Base-by-base conservation (phyloP, 805 yeast species). In the Wickerhamomyces alni region DNA sequence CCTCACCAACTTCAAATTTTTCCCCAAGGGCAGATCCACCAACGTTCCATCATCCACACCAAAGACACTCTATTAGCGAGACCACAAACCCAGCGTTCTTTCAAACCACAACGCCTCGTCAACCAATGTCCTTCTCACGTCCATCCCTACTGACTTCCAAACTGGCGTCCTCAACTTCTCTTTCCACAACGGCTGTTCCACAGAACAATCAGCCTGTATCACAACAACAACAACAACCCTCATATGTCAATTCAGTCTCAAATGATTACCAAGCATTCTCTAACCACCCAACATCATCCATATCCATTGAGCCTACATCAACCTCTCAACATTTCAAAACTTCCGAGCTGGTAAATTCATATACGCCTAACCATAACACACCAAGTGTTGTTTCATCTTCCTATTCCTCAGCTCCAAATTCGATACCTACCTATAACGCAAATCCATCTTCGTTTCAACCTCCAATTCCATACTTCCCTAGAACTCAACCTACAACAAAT, bases 401-500 rank as follows among this genome's bases (percentile, higher is more conserved):
- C 3, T 69, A 69, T 43, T 59, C 70, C 6, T 58, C 68, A 16
- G 57, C 59, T 39, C 48, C 61, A 18, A 44, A 52, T 35, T 47
- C 57, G 9, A 46, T 50, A 4, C 60, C 55, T 22, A 47, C 35
- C 38, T 37, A 43, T 41, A 36, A 38, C 37, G 8, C 37, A 29
- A 9, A 32, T 36, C 15, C 47, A 41, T 5, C 48, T 22, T 15
- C 39, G 34, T 15, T 50, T 49, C 5, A 44, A 60, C 43, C 41
- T 40, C 26, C 44, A 38, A n/a, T 46, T 46, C 24, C 66, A 62
- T 19, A 63, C 28, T 18, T 44, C 2, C 37, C 36, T 8, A 69
- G 72, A 18, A 57, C 70, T 0, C 69, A 67, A 10, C 76, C 83
- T 9, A 77, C 83, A 3, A 77, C 83, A 1, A 70, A 66, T 42